Evolutionary conservation across 371 early-diverging fungal genomes (phyloP).

Genomic region (Circinella umbellata): DNA sequence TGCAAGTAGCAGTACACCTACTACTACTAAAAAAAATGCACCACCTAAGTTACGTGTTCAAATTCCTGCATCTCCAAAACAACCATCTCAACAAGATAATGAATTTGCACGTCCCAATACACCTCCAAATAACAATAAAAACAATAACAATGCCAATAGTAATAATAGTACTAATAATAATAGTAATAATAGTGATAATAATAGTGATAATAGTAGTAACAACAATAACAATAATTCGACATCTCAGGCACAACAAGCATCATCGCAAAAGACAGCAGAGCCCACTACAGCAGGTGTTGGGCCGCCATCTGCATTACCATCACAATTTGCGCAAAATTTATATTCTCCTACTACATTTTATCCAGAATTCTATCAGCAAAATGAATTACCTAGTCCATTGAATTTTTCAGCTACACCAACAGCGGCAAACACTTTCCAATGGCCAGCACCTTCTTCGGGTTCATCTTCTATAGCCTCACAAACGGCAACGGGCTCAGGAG

Average conservation of each 20-base stretch:
- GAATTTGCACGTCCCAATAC: conserved; percentile 13
- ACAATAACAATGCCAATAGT: not conserved
- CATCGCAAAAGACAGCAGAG: conserved; percentile 12
- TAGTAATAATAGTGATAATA: too few species aligned
- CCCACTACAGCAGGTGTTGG: conserved; percentile 15
- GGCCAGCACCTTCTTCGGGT: conserved; percentile 50
- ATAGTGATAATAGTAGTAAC: not conserved
- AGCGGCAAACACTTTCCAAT: conserved; percentile 60
- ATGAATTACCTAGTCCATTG: conserved; percentile 66
- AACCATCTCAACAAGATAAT: conserved; percentile 9
- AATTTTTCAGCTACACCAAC: conserved; percentile 69
- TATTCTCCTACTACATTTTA: conserved; percentile 82
- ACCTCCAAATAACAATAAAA: conserved; percentile 2
- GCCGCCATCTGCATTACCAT: conserved; percentile 65
- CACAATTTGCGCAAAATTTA: conserved; percentile 77
- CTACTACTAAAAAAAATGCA: conserved; percentile 26
- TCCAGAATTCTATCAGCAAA: conserved; percentile 75
- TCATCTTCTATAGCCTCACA: not conserved
- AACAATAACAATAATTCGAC: not conserved
- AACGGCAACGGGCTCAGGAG: not conserved
- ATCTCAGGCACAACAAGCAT: conserved; percentile 11
- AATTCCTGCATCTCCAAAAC: conserved; percentile 37
- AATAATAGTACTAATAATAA: not conserved
- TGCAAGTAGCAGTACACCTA: not conserved
- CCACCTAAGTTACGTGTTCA: conserved; percentile 57